Evolutionary conservation across 306 rosid species (phyloP).

Genomic region (Cucurbita argyrosperma): DNA sequence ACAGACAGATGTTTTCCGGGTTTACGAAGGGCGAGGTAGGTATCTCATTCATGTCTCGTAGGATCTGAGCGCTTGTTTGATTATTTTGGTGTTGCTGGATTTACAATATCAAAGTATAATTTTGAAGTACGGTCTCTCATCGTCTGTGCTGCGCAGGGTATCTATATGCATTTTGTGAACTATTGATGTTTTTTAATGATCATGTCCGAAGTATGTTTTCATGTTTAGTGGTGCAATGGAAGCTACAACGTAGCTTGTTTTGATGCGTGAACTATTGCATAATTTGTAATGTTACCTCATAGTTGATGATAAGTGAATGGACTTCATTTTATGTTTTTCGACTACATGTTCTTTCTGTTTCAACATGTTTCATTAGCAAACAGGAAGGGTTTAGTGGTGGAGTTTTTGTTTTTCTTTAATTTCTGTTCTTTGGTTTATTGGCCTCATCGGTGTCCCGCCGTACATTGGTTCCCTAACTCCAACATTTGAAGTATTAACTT

Average conservation of each 20-base stretch:
- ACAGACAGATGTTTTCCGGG: constrained; percentile 42
- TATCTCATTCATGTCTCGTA: not conserved
- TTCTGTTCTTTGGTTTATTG: not conserved
- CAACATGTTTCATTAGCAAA: not conserved
- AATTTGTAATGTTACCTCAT: not conserved
- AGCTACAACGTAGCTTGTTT: not conserved
- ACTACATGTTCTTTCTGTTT: not conserved
- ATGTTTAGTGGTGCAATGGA: not conserved
- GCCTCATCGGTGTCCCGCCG: not conserved
- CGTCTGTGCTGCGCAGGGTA: too few relatives aligned
- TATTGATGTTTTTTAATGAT: not conserved
- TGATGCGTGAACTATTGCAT: not conserved
- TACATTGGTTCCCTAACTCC: not conserved
- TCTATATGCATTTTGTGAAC: not conserved
- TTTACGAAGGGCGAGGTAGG: constrained; percentile 85
- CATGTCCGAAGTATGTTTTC: not conserved
- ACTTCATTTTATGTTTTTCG: not conserved
- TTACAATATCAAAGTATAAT: not conserved
- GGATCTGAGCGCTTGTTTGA: not conserved
- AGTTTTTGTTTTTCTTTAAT: not conserved
- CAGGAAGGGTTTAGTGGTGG: not conserved
- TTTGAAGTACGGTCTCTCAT: not conserved
- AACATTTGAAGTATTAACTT: not conserved
- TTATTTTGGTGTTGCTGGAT: not conserved
- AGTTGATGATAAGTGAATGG: not conserved